These are phyloP conservation scores for Pythium phragmiticola DNA, from an alignment of 352 stramenopile genomes.

Conservation along the genomic window DNA sequence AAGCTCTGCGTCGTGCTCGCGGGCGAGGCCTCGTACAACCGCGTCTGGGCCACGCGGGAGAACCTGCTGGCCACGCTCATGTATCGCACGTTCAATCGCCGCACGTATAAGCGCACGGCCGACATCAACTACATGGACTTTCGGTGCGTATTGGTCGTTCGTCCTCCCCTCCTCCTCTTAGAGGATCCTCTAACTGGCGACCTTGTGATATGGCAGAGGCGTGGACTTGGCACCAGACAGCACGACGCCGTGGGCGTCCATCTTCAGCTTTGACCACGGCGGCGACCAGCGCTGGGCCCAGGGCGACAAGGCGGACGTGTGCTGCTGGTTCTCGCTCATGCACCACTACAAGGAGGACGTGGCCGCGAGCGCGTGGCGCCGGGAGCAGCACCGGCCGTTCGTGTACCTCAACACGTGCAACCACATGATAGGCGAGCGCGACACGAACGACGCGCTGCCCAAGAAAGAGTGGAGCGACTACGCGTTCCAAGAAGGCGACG, in stretches of 20 bases:
- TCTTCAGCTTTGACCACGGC: conserved; percentile 75
- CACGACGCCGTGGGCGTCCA: conserved; percentile 48
- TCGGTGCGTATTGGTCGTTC: conserved; percentile 30
- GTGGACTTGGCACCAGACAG: conserved; percentile 56
- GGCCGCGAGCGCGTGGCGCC: conserved; percentile 43
- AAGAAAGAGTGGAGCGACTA: conserved; percentile 87
- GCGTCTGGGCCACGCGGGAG: conserved; percentile 59
- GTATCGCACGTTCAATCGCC: conserved; percentile 85
- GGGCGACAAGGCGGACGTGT: conserved; percentile 78
- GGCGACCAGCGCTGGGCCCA: conserved; percentile 82
- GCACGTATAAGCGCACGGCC: conserved; percentile 84
- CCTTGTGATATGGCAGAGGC: conserved; percentile 29
- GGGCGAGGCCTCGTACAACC: conserved; percentile 86
- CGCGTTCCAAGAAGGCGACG: conserved; percentile 67
- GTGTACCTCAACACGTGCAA: conserved; percentile 90
- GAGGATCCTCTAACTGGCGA: background rate
- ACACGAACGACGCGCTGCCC: conserved; percentile 72
- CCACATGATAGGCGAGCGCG: conserved; percentile 85
- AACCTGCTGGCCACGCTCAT: conserved; percentile 77
- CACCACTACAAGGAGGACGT: conserved; percentile 79
- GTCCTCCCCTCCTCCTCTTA: background rate
- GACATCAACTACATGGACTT: conserved; percentile 91
- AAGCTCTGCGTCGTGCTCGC: conserved; percentile 83
- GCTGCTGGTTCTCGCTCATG: conserved; percentile 89
- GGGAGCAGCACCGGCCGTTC: conserved; percentile 51